phyloP scores from a whole-genome alignment of 2,329 filamentous ascomycete species.

The Cercospora sojina region DNA sequence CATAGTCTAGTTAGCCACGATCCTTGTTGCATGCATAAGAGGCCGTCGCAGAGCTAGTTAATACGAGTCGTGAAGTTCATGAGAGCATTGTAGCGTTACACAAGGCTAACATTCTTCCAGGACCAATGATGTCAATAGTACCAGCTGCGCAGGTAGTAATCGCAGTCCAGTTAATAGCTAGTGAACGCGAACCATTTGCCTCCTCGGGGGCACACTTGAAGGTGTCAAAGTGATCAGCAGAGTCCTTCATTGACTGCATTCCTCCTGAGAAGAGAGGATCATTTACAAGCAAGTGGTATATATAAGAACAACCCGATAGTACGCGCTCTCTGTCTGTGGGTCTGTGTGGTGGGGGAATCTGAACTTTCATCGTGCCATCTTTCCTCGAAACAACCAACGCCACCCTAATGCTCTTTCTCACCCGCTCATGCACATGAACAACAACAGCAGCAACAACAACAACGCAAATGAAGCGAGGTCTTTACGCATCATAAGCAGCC shows the following conservation, averaged over 20 bases:
- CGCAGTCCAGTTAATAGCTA: no score
- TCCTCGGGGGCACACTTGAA: no score
- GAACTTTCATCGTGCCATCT: neutral
- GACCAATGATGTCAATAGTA: no score
- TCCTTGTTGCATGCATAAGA: neutral
- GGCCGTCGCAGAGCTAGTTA: neutral
- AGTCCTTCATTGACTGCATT: neutral
- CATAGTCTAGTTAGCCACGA: no score
- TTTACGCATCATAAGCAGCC: conserved; percentile 35
- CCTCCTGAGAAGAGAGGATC: neutral
- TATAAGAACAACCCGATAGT: neutral
- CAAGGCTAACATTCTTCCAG: neutral
- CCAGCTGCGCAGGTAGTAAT: no score
- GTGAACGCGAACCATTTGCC: no score
- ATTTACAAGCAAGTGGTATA: neutral
- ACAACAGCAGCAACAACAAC: neutral
- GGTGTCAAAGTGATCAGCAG: no score
- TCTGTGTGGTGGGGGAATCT: neutral
- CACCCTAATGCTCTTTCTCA: neutral
- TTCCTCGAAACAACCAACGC: neutral
- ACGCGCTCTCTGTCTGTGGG: neutral
- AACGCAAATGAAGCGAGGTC: neutral
- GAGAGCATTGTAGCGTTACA: neutral
- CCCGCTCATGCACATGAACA: neutral
- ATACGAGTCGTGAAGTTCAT: neutral